These are phyloP conservation scores for Skeletonema menzelii DNA, from an alignment of 108 stramenopile species.

Conservation along the genomic window DNA sequence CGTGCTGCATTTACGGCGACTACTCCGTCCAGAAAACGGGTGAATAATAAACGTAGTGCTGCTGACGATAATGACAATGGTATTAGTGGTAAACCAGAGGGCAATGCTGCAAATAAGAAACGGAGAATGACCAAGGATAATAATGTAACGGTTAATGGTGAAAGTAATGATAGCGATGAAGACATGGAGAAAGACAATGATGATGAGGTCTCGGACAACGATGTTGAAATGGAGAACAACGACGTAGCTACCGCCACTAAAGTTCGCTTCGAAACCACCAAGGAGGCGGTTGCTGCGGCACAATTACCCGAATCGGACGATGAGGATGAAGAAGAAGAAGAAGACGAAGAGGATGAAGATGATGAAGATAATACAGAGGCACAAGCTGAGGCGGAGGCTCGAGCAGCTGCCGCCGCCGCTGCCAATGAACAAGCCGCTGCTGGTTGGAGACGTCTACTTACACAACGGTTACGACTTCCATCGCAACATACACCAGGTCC, in stretches of 20 bases:
- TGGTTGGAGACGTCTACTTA: slow-evolving; percentile 4
- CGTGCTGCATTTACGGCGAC: background rate
- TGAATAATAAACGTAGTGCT: background rate
- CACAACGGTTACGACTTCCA: slow-evolving; percentile 26
- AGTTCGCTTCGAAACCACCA: background rate
- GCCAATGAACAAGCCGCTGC: background rate
- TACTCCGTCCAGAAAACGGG: background rate
- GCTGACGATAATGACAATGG: background rate
- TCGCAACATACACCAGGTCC: slow-evolving; percentile 42
- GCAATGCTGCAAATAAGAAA: background rate
- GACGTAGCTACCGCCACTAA: background rate
- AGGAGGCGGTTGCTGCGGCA: slow-evolving; percentile 5
- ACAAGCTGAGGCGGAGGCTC: slow-evolving; percentile 5
- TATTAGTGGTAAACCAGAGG: background rate
- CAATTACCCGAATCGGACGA: slow-evolving; percentile 4
- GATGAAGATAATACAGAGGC: background rate
- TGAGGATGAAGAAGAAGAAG: background rate
- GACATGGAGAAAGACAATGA: background rate
- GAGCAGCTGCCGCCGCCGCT: background rate
- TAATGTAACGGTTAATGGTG: background rate
- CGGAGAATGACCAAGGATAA: background rate
- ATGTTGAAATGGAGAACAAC: background rate
- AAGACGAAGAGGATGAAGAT: background rate
- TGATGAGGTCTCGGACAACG: background rate
- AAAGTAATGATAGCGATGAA: background rate